Evolutionary conservation across 768 basidiomycete species (phyloP).

Genomic region (Leccinellum luteum): DNA sequence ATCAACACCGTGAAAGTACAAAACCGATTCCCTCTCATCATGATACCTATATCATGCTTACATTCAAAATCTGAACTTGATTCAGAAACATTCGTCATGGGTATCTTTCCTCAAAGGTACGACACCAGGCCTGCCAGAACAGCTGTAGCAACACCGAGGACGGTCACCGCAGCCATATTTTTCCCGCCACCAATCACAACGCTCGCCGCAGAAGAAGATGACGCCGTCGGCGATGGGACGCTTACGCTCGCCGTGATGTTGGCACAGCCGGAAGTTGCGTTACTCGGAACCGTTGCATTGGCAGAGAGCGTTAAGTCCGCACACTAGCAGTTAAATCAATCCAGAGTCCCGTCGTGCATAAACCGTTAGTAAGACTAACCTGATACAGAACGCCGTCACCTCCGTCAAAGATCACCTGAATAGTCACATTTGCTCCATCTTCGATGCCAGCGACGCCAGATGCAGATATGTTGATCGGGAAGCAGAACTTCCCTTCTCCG

Average conservation of each 20-base stretch:
- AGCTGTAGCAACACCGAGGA: constrained; percentile 7
- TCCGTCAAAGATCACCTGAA: constrained; percentile 65
- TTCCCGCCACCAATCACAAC: constrained; percentile 17
- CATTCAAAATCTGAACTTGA: neutral
- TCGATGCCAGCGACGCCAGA: constrained; percentile 48
- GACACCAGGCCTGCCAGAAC: constrained; percentile 9
- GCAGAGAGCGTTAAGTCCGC: constrained; percentile 72
- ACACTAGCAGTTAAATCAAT: constrained; percentile 46
- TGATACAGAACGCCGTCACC: constrained; percentile 75
- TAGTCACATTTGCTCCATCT: constrained; percentile 70
- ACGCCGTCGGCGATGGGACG: constrained; percentile 15
- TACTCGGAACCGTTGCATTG: constrained; percentile 47
- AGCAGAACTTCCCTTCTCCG: constrained; percentile 64
- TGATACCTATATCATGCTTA: neutral
- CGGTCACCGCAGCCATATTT: constrained; percentile 2
- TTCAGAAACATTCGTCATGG: neutral
- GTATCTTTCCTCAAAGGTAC: constrained; percentile 10
- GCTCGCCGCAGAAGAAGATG: neutral
- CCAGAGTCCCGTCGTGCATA: neutral
- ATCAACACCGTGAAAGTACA: neutral
- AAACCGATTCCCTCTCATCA: neutral
- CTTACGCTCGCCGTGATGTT: constrained; percentile 28
- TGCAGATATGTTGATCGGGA: constrained; percentile 58
- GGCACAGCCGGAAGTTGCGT: constrained; percentile 33
- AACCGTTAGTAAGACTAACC: constrained; percentile 31